Percentiles rank a stretch among this genome's conserved stretches.
Conservation (phyloP, 768 basidiomycete genomes). For the Pholiota conissans region DNA sequence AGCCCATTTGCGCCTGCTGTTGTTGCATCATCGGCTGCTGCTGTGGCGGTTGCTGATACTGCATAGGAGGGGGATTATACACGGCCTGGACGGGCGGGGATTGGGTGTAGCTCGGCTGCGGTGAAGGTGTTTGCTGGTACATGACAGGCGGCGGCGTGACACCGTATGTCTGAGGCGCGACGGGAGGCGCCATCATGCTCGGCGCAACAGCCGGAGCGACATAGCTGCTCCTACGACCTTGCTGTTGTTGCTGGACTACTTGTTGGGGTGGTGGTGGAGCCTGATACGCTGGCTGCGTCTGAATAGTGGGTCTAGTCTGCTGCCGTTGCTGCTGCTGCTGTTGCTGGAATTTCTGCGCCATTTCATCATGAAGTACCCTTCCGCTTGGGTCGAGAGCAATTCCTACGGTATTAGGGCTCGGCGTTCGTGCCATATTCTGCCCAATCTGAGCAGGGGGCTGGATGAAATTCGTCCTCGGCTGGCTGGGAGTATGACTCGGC, state of each 20-base stretch:
- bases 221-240: conserved; percentile 33
- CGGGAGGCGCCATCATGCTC: conserved; percentile 29
- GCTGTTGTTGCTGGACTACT: conserved; percentile 23
- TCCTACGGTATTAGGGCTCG: conserved; percentile 78
- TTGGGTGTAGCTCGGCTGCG: conserved; percentile 34
- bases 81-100: conserved; percentile 30
- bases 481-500: conserved; percentile 30
- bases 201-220: conserved; percentile 23
- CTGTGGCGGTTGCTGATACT: conserved; percentile 20
- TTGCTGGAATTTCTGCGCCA: conserved; percentile 64
- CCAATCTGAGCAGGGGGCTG: conserved; percentile 35
- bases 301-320: conserved; percentile 29
- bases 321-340: conserved; percentile 31
- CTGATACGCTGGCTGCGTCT: conserved; percentile 26
- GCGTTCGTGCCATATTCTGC: conserved; percentile 44
- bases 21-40: conserved; percentile 18
- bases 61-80: conserved; percentile 21
- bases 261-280: conserved; percentile 29
- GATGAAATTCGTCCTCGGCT: conserved; percentile 35
- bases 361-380: conserved; percentile 76
- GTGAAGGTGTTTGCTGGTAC: conserved; percentile 36
- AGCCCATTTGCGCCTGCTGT: conserved; percentile 17
- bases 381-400: conserved; percentile 82
- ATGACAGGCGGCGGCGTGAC: conserved; percentile 37
- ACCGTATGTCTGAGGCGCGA: conserved; percentile 34